phyloP scores from a whole-genome alignment of 257 asterid genomes.

The Gynochthodes officinalis region DNA sequence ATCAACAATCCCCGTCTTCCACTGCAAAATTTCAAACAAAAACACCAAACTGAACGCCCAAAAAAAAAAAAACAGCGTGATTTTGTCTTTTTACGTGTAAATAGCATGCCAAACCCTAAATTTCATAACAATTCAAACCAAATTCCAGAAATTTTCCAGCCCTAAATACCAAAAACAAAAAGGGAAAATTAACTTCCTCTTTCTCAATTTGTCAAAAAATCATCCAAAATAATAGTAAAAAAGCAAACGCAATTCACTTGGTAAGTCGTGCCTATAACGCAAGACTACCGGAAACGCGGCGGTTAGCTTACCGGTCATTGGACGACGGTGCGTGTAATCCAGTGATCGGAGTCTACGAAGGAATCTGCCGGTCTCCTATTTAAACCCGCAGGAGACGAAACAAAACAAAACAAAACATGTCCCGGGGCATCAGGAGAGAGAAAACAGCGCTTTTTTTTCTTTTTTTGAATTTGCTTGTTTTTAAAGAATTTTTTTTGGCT shows the following conservation, averaged over 20 bases:
- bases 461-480: too few species aligned
- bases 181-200: neutral
- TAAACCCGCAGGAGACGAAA: too few species aligned
- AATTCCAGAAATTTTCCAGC: neutral
- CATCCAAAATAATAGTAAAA: neutral
- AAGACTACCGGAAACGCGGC: neutral
- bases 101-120: neutral
- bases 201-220: neutral
- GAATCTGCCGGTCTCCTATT: constrained; percentile 2
- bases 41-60: neutral
- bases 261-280: too few species aligned
- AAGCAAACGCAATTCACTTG: neutral
- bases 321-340: constrained; percentile 3
- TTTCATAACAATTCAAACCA: neutral
- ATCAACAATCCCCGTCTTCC: constrained; percentile 3
- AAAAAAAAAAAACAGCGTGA: too few species aligned
- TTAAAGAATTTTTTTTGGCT: too few species aligned
- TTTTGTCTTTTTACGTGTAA: too few species aligned
- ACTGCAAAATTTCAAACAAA: neutral
- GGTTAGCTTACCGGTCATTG: neutral
- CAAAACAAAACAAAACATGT: too few species aligned
- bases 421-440: too few species aligned
- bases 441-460: too few species aligned
- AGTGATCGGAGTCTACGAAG: neutral
- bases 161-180: neutral